Evolutionary conservation across 2,329 filamentous ascomycete species (phyloP).

Genomic region (Phyllosticta capitalensis): DNA sequence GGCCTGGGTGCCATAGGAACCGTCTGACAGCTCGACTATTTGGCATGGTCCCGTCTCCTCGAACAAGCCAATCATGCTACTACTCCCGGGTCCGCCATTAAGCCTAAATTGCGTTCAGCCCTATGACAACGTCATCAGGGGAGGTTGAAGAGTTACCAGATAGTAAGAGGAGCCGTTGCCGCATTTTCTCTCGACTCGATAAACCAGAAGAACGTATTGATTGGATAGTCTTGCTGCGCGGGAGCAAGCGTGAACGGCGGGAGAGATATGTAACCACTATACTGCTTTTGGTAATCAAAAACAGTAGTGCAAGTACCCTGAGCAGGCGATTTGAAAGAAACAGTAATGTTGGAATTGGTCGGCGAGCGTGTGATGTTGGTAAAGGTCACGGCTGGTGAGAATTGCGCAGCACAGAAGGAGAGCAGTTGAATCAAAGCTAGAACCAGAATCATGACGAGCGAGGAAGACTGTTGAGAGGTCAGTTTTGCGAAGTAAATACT

Average conservation of each 20-base stretch:
- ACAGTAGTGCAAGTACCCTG: constrained; percentile 55
- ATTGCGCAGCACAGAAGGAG: constrained; percentile 25
- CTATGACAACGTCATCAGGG: not conserved
- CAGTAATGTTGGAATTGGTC: constrained; percentile 52
- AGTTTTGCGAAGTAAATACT: not conserved
- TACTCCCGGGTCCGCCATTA: constrained; percentile 57
- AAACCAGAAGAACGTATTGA: constrained; percentile 59
- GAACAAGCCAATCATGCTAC: constrained; percentile 57
- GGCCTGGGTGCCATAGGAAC: constrained; percentile 44
- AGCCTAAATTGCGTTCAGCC: constrained; percentile 51
- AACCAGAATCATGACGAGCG: not conserved
- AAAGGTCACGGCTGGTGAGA: constrained; percentile 31
- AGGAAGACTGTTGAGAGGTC: not conserved
- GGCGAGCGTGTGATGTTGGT: constrained; percentile 51
- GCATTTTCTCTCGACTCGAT: constrained; percentile 48
- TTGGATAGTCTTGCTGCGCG: constrained; percentile 45
- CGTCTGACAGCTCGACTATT: constrained; percentile 33
- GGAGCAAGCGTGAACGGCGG: constrained; percentile 41
- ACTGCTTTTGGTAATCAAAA: constrained; percentile 57
- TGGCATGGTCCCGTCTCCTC: constrained; percentile 45
- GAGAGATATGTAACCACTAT: constrained; percentile 58
- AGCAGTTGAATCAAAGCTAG: not conserved
- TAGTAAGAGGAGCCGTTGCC: constrained; percentile 43
- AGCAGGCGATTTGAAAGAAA: constrained; percentile 56
- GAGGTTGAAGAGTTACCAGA: constrained; percentile 29